These are phyloP conservation scores for Fusarium sp. DNA, from an alignment of 2,329 filamentous ascomycete species.

Conservation along the genomic window DNA sequence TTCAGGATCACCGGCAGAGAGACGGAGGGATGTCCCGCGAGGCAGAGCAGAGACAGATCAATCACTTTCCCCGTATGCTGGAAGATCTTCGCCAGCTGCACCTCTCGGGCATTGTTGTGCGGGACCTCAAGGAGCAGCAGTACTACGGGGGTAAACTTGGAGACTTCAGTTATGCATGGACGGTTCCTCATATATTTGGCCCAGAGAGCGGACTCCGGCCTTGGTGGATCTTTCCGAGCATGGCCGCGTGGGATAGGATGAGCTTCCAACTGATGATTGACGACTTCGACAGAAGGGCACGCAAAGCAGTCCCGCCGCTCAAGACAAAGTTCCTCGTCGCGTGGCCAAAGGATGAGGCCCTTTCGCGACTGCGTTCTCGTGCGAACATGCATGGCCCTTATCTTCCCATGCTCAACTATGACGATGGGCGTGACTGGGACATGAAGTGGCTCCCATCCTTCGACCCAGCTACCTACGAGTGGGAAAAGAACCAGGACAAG, in stretches of 20 bases:
- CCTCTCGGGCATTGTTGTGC: constrained; percentile 15
- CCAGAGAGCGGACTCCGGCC: not conserved
- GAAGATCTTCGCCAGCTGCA: constrained; percentile 10
- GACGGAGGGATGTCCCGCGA: not conserved
- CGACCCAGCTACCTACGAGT: constrained; percentile 19
- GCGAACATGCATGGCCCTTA: not conserved
- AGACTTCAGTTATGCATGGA: constrained; percentile 22
- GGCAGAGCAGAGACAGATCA: not conserved
- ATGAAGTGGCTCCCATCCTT: constrained; percentile 10
- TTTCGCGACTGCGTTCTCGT: not conserved
- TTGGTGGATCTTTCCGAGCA: constrained; percentile 11
- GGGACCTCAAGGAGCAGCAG: constrained; percentile 12
- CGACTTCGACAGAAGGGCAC: accelerated
- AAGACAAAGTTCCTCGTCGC: not conserved
- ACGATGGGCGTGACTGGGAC: accelerated
- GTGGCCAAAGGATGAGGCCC: not conserved
- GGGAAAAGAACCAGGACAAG: not conserved
- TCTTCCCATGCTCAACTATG: constrained; percentile 9
- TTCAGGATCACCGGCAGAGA: not conserved
- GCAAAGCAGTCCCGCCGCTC: not conserved
- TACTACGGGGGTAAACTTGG: constrained; percentile 8
- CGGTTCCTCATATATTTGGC: constrained; percentile 10
- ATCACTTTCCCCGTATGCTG: constrained; percentile 10
- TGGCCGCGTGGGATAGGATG: constrained; percentile 26
- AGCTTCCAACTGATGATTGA: constrained; percentile 5